These are phyloP conservation scores for Acrocalymma vagum DNA, from an alignment of 2,329 filamentous ascomycete species.

Conservation along the genomic window DNA sequence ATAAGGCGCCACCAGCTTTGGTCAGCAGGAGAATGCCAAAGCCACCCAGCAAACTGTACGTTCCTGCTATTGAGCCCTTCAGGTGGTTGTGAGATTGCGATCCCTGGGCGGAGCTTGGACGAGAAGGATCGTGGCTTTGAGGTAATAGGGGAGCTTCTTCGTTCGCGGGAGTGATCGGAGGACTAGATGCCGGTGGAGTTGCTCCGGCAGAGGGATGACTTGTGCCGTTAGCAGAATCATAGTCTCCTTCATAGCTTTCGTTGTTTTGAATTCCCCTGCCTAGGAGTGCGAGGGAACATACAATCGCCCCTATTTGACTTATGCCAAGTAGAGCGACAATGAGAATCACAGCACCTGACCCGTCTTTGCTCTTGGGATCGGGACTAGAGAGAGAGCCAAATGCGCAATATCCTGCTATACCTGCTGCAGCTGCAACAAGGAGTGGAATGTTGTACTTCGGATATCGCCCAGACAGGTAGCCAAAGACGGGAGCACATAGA, in stretches of 20 bases:
- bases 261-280: conserved; percentile 77
- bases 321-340: conserved; percentile 84
- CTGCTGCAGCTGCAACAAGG: conserved; percentile 73
- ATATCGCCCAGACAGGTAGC: conserved; percentile 78
- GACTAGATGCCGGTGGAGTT: conserved; percentile 41
- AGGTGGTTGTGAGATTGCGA: conserved; percentile 62
- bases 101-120: conserved; percentile 11
- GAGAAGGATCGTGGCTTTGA: conserved; percentile 21
- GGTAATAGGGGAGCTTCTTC: conserved; percentile 40
- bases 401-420: conserved; percentile 78
- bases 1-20: conserved; percentile 86
- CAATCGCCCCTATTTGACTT: conserved; percentile 95
- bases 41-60: conserved; percentile 91
- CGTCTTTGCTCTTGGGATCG: conserved; percentile 75
- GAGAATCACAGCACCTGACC: conserved; percentile 74
- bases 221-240: conserved; percentile 22
- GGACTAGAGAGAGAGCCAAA: conserved; percentile 83
- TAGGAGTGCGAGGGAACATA: conserved; percentile 90
- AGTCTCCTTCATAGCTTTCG: conserved; percentile 28
- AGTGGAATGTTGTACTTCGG: conserved; percentile 75
- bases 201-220: conserved; percentile 42
- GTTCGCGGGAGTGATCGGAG: conserved; percentile 32
- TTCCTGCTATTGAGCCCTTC: conserved; percentile 93
- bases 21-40: conserved; percentile 90
- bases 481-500: conserved; percentile 85